Evolutionary conservation across 306 rosid species (phyloP).

Genomic region (Castanopsis chinensis): DNA sequence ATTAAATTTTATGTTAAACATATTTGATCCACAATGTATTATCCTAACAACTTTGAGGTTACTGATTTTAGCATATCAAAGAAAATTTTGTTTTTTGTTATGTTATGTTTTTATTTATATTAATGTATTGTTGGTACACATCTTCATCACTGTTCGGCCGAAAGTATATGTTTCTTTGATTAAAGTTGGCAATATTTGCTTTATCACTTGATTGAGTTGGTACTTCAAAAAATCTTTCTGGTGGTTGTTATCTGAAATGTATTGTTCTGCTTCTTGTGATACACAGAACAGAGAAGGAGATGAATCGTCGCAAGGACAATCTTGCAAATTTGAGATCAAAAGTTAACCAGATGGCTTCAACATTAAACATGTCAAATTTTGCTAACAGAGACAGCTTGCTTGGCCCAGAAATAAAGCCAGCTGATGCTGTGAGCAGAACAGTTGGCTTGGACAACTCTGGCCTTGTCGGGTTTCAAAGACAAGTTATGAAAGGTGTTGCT

Average conservation of each 20-base stretch:
- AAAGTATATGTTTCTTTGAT: neutral
- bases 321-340: constrained; percentile 71
- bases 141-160: neutral
- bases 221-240: constrained; percentile 12
- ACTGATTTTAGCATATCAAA: neutral
- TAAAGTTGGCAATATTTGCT: constrained; percentile 5
- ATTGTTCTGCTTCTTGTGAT: constrained; percentile 24
- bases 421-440: constrained; percentile 76
- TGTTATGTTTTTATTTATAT: neutral
- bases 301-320: constrained; percentile 95
- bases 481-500: constrained; percentile 76
- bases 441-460: constrained; percentile 84
- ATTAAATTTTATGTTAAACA: neutral
- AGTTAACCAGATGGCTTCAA: constrained; percentile 86
- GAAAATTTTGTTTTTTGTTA: neutral
- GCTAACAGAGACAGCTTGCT: constrained; percentile 91
- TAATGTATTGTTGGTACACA: neutral
- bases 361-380: constrained; percentile 78
- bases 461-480: constrained; percentile 84
- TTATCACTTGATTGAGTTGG: neutral
- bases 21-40: neutral
- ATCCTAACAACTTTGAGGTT: neutral
- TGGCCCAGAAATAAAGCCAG: constrained; percentile 83
- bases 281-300: constrained; percentile 83
- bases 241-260: constrained; percentile 15